phyloP scores from a whole-genome alignment of 2,329 filamentous ascomycete species.

The Colletotrichum truncatum region DNA sequence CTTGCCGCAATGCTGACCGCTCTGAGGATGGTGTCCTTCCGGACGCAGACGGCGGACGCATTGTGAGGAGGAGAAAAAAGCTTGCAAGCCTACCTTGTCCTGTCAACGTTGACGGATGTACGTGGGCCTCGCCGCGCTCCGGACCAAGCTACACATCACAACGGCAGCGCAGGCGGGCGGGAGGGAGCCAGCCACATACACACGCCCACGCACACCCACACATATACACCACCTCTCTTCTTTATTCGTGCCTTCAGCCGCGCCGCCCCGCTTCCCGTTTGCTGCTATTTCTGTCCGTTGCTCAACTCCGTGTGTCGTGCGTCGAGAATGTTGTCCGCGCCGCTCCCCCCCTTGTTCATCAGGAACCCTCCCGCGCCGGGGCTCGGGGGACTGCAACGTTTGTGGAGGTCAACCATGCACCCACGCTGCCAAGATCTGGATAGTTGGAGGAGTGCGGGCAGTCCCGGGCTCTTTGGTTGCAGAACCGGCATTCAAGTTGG shows the following conservation, averaged over 20 bases:
- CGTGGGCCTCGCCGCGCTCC: background rate
- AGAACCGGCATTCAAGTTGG: background rate
- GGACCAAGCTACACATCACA: background rate
- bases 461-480: background rate
- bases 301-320: slow-evolving; percentile 8
- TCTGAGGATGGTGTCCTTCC: background rate
- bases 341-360: background rate
- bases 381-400: background rate
- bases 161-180: slow-evolving; percentile 19
- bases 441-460: background rate
- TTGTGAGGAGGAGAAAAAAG: background rate
- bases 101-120: slow-evolving; percentile 13
- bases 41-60: background rate
- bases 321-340: background rate
- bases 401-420: background rate
- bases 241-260: slow-evolving; percentile 13
- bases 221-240: background rate
- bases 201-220: background rate
- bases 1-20: background rate
- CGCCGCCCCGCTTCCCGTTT: slow-evolving; percentile 19
- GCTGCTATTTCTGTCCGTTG: slow-evolving; percentile 16
- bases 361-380: background rate
- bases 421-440: background rate
- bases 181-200: slow-evolving; percentile 9
- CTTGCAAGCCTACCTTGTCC: background rate